Conservation (phyloP, 169 alveolate species). For the Plasmodium berghei region DNA sequence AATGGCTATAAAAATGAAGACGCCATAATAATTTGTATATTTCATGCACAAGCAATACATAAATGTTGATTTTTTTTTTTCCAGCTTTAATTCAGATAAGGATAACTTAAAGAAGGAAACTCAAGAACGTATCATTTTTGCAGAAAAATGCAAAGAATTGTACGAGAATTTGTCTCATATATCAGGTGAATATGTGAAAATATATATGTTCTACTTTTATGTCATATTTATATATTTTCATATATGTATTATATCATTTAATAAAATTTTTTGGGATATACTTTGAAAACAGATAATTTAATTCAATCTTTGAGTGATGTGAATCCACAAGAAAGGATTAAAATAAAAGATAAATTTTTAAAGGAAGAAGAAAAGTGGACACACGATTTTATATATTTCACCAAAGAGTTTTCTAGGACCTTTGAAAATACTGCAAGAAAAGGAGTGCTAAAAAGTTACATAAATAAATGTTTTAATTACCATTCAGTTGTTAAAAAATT, state of each 20-base stretch:
- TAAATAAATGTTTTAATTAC: conserved; percentile 58
- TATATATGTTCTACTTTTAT: background rate
- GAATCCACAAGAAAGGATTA: conserved; percentile 21
- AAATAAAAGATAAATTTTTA: conserved; percentile 13
- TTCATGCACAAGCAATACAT: background rate
- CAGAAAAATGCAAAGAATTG: conserved; percentile 37
- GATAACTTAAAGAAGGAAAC: conserved; percentile 19
- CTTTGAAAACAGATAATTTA: conserved; percentile 16
- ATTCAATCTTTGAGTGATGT: conserved; percentile 8
- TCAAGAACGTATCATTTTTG: conserved; percentile 2
- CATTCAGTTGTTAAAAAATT: conserved; percentile 39
- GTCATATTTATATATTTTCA: background rate
- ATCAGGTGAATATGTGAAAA: conserved; percentile 35
- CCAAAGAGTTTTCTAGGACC: conserved; percentile 49
- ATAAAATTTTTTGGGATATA: background rate
- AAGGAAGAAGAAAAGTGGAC: conserved; percentile 73
- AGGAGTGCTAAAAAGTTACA: conserved; percentile 18
- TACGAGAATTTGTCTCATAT: conserved; percentile 62
- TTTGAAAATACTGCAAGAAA: conserved; percentile 35
- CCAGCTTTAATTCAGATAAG: conserved; percentile 25
- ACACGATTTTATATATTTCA: conserved; percentile 53
- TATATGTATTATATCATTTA: background rate
- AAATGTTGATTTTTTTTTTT: background rate
- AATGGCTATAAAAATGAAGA: conserved; percentile 4
- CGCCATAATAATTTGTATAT: background rate